phyloP scores from a whole-genome alignment of 163 green algal genomes.

The Scenedesmus sp. region DNA sequence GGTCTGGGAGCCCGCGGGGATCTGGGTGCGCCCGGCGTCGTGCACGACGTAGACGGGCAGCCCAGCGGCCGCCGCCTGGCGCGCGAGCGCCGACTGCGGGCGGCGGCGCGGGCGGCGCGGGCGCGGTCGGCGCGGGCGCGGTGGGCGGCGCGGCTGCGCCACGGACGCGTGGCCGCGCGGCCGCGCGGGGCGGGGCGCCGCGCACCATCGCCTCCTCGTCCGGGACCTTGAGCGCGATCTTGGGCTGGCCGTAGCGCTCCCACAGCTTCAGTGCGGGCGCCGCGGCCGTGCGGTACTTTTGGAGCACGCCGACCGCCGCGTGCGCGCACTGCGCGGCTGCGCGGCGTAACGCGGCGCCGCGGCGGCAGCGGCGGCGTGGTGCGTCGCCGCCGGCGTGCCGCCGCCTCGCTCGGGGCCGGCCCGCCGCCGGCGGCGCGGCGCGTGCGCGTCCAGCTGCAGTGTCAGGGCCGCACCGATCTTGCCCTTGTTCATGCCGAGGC shows the following conservation, averaged over 20 bases:
- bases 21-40: slow-evolving; percentile 82
- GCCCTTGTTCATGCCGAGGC: slow-evolving; percentile 80
- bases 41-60: slow-evolving; percentile 74
- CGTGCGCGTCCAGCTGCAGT: background rate
- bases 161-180: too few species aligned
- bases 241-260: slow-evolving; percentile 77
- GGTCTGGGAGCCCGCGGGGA: slow-evolving; percentile 75
- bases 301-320: slow-evolving; percentile 70
- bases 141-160: too few species aligned
- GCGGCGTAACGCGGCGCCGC: background rate
- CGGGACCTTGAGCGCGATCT: slow-evolving; percentile 77
- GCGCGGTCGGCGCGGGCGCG: background rate
- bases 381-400: too few species aligned
- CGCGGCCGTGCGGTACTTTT: slow-evolving; percentile 53
- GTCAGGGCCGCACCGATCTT: slow-evolving; percentile 67
- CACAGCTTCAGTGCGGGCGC: slow-evolving; percentile 64
- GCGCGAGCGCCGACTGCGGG: slow-evolving; percentile 58
- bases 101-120: background rate
- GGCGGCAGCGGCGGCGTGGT: too few species aligned
- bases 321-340: slow-evolving; percentile 83
- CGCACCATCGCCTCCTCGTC: slow-evolving; percentile 63
- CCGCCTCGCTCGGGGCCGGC: background rate
- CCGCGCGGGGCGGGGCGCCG: too few species aligned
- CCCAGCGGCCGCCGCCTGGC: slow-evolving; percentile 45
- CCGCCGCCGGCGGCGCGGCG: background rate